These are phyloP conservation scores for Cenchrus fungigraminus DNA, from an alignment of 176 grass and related monocot species.

Conservation along the genomic window DNA sequence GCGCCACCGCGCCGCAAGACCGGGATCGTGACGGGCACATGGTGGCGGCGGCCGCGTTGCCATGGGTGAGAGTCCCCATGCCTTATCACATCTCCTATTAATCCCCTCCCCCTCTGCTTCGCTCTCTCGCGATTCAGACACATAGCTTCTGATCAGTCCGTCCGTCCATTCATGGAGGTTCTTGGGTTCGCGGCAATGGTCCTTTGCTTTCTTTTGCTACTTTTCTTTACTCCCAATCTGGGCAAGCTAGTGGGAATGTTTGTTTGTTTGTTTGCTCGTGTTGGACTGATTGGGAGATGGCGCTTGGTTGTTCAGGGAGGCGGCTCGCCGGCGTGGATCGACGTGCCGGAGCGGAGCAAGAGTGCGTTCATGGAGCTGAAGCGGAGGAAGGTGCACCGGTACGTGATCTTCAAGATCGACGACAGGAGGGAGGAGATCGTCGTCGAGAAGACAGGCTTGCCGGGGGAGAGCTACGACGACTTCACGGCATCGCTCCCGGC, in stretches of 20 bases:
- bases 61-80: constrained; percentile 48
- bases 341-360: constrained; percentile 63
- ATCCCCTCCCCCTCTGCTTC: background rate
- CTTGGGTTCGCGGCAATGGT: constrained; percentile 52
- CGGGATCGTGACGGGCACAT: constrained; percentile 59
- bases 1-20: constrained; percentile 48
- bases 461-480: constrained; percentile 71
- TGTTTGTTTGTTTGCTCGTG: constrained; percentile 21
- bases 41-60: constrained; percentile 34
- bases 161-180: constrained; percentile 44
- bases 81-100: background rate
- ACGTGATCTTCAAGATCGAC: constrained; percentile 82
- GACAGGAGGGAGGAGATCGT: constrained; percentile 64
- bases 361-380: constrained; percentile 71
- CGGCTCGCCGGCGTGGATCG: constrained; percentile 56
- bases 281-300: constrained; percentile 21
- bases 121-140: background rate
- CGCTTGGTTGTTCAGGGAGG: constrained; percentile 35
- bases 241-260: background rate
- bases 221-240: background rate
- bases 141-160: background rate
- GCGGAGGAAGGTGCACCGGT: constrained; percentile 67
- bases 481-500: constrained; percentile 63
- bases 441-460: constrained; percentile 64
- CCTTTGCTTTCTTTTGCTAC: background rate